Base-by-base conservation (phyloP, 306 rosid genomes). In the Malus sieversii region DNA sequence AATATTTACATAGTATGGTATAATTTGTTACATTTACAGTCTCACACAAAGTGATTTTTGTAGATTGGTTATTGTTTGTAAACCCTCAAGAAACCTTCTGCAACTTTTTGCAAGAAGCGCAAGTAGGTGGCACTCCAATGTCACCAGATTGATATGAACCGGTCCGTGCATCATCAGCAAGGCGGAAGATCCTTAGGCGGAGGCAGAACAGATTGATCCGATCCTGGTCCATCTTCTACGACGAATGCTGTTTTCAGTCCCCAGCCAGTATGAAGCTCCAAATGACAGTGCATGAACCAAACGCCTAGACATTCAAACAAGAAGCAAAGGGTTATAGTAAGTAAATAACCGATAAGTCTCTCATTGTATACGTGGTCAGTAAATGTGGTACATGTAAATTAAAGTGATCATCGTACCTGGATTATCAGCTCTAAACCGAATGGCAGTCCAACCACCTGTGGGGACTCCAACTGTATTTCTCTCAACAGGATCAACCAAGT, bases 271-370 rank as follows among this genome's bases (percentile, higher is more conserved):
- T 88, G 97, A 48, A 90, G 85, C 85, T 88, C 96, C 79, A 88
- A 73, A 77, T 90, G 97, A 74, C 97, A 90, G 82, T 92, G 96
- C 86, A 90, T 78, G 72, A 90, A 92, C 97, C 97, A 92, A 75
- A 92, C 96, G 70, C 92, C 93, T 92, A 81, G 13, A 70, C 55
- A 42, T 63, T 44, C 79, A 71, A 3, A 67, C 23, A 20, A 51
- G 82, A 29, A 11, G 7, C 68, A 67, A 73, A 42, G 42, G 42
- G 25, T 23, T 25, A 42, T 3, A 7, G 32, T 27, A 14, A 61
- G 30, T 59, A 23, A 22, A 38, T 38, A 38, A 6, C 10, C 59
- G 6, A 10, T 25, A 58, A n/a, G 30, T 11, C 30, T n/a, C 12
- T 58, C 62, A 46, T 46, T 51, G 23, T 48, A 48, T 55, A 20